Evolutionary conservation across 768 basidiomycete genomes (phyloP), one percentile per base, ranked within the genome.

Genomic region (Amanita exitialis): DNA sequence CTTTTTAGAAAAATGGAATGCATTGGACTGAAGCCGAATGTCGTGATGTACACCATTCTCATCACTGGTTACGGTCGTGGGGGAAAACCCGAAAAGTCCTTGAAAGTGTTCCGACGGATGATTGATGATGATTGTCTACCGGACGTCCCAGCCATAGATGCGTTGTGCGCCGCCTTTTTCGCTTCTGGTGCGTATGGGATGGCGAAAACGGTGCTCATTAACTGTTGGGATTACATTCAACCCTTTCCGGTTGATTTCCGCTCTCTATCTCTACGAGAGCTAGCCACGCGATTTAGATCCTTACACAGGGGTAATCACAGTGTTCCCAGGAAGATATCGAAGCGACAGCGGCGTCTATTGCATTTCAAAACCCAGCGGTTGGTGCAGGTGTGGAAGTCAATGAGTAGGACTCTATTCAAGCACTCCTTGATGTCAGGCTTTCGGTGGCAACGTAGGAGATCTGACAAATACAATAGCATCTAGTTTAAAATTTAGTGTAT

Each of bases 11-110:
- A 77, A 15, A 77, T 80, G 23, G 58, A 62, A 36, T 64, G 68
- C 36, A 69, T 73, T 4, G 79, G 80, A 21, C 61, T 84, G 53
- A 63, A 69, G 20, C 77, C 82, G 18, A 80, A 82, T 56, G 72
- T 78, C 16, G 75, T 82, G 41, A 79, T 87, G 75, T 86, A 81
- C 69, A 90, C 89, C 21, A 80, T 83, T 54, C 73, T 93, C 54
- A 82, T 93, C 57, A 70, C 73, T 32, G 89, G 85, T 2, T 76
- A 83, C 62, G 84, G 78, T 18, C 77, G 78, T n/a, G 70, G 72
- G 47, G 75, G 77, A 12, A 66, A 79, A 28, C 77, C 84, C 4
- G 66, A 67, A 3, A 61, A 66, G 23, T 86, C 86, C 0, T 64
- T 76, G 56, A 64, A 62, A 28, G 66, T 71, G 21, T 90, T 89